A percentile compares a stretch with the other conserved stretches of the same genome.
phyloP scores from a whole-genome alignment of 1,284 basidiomycete species.

The Malassezia restricta region DNA sequence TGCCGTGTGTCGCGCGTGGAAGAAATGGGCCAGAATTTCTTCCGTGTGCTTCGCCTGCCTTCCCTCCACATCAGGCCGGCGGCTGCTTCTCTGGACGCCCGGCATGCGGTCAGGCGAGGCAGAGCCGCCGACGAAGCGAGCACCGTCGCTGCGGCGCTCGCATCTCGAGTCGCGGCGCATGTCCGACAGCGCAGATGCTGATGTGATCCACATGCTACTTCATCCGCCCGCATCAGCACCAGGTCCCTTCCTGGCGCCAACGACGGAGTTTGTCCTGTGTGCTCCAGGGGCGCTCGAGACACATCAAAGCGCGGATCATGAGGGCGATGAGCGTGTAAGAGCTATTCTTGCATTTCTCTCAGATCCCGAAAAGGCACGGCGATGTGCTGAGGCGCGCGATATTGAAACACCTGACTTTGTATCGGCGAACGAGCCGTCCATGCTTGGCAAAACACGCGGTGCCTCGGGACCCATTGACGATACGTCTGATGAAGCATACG shows the following conservation, averaged over 20 bases:
- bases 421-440: not conserved
- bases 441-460: conserved; percentile 10
- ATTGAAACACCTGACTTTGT: conserved; percentile 13
- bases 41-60: not conserved
- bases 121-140: not conserved
- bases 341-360: conserved; percentile 10
- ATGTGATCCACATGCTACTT: conserved; percentile 2
- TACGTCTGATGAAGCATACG: conserved; percentile 8
- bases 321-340: not conserved
- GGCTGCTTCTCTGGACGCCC: not conserved
- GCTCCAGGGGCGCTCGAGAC: not conserved
- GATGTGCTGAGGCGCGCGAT: conserved; percentile 1
- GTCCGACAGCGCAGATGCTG: not conserved
- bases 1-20: not conserved
- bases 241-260: conserved; percentile 5
- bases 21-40: not conserved
- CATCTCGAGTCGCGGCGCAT: conserved; percentile 10
- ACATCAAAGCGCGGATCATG: not conserved
- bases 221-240: not conserved
- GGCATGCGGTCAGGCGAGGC: too few species aligned
- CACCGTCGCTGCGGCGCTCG: conserved; percentile 6
- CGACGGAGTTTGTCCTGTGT: not conserved
- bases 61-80: not conserved
- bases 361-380: conserved; percentile 13
- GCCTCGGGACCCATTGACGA: not conserved